Base-by-base conservation (phyloP, 148 eudicot genomes). In the Pharnaceum exiguum region DNA sequence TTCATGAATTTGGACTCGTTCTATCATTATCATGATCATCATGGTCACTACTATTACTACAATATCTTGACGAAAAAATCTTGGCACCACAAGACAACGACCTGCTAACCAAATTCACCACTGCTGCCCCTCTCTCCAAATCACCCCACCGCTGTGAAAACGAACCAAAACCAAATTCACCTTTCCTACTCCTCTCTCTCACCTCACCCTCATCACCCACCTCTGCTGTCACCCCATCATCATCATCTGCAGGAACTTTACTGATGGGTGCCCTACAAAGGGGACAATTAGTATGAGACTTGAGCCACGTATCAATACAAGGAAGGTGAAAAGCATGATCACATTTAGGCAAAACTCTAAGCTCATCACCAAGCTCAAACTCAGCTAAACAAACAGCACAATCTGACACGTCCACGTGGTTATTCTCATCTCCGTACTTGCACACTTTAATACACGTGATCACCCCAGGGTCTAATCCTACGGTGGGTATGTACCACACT, bases 251-350 rank as follows among this genome's bases (percentile, higher is more conserved):
- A 7, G 46, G 19, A 21, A 8, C 42, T n/a, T n/a, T 15, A 72
- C 59, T 11, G 80, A 74, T 5, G 74, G 77, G 16, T n/a, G 88
- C 85, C 27, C 95, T 79, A 52, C 95, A 87, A 51, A 84, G 26
- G 1, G 95, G 95, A 46, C 95, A 87, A 50, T 79, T 87, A 13
- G 79, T 85, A 60, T 82, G 95, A 0, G 95, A 82, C 28, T 60
- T 55, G 13, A 87, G 88, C 96, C 96, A 82, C 7, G 96, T 82
- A 51, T 89, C 96, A 46, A 85, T 80, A 71, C 96, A 89, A 36
- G 74, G 60, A 11, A 89, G 7, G 68, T 89, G 96, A 58, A 88
- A 88, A 16, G 86, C 90, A 51, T 87, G 95, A 32, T 52, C 77
- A 63, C 95, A 87, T 37, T 79, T 83, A 0, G 87, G 87, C 68